Evolutionary conservation across 768 basidiomycete species (phyloP), one percentile per base, ranked within the genome.

Genomic region (Leccinum longicurvipes): DNA sequence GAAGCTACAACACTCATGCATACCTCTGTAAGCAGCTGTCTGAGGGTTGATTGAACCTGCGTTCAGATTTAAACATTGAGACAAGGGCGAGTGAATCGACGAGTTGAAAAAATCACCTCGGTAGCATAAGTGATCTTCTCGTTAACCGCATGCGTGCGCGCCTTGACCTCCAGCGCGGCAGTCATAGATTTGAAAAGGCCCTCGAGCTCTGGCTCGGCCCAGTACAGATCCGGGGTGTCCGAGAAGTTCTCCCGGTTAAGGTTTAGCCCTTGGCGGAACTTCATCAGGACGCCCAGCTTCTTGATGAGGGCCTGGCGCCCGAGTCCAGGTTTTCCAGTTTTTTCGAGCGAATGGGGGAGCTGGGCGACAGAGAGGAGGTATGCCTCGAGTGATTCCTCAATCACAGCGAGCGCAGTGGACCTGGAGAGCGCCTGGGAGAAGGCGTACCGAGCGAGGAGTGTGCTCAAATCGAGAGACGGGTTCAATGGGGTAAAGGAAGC

Each of bases 111-210:
- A 31, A 2, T 19, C 46, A 81, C 85, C 77, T 93, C 91, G 3
- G 87, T 86, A 6, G 91, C 89, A 68, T 93, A 93, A 2, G 89
- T 93, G 54, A 93, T 93, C 68, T 96, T 97, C 65, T 93, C 91
- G 66, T 96, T 95, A 52, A 95, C 82, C 0, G 87, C 83, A 29
- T 83, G 80, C 2, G 91, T 89, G 19, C 96, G 82, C 25, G 83
- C 76, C 64, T 85, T 87, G 60, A 98, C 86, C 67, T 98, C 96
- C 24, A 98, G 77, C 6, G 96, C 93, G 36, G 82, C 76, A 55
- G 85, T 91, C 65, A 98, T 75, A 2, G 87, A 86, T 62, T 91
- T 87, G 73, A 98, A 98, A 67, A 89, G 86, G 17, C 79, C 87
- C 76, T 98, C 95, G 6, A 98, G 78, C 58, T 87, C 89, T 1